Percentiles rank a stretch among this genome's conserved stretches.
These are phyloP conservation scores for Gossypium longicalyx DNA, from an alignment of 345 rosid species.

Conservation along the genomic window DNA sequence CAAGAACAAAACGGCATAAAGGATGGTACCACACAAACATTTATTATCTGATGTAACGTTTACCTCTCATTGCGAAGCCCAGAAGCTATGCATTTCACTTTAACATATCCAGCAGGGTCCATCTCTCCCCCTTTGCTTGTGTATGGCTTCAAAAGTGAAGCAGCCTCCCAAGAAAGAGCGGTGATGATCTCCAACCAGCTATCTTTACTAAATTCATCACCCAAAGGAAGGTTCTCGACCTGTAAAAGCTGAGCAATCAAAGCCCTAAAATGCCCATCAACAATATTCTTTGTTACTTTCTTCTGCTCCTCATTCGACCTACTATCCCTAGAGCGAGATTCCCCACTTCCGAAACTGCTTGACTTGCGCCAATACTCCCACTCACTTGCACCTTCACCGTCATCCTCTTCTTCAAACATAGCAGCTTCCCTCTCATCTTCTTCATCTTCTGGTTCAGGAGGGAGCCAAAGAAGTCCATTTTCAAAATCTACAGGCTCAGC, in stretches of 20 bases:
- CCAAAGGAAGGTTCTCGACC: conserved; percentile 70
- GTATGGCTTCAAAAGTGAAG: conserved; percentile 88
- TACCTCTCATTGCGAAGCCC: conserved; percentile 85
- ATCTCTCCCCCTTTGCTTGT: conserved; percentile 90
- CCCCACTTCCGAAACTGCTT: conserved; percentile 76
- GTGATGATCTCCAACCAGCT: conserved; percentile 90
- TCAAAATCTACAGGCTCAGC: conserved; percentile 86
- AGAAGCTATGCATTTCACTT: conserved; percentile 94
- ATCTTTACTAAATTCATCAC: conserved; percentile 54
- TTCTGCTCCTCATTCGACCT: conserved; percentile 72
- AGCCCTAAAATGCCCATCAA: conserved; percentile 95
- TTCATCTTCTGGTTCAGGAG: conserved; percentile 97
- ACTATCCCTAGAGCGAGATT: conserved; percentile 53
- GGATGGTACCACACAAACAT: neutral
- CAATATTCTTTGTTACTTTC: conserved; percentile 81
- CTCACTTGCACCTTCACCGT: conserved; percentile 72
- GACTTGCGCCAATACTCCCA: conserved; percentile 68
- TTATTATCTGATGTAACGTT: conserved; percentile 7
- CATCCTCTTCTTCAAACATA: conserved; percentile 58
- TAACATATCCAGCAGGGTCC: conserved; percentile 99
- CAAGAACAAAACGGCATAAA: neutral
- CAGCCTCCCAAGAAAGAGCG: conserved; percentile 96
- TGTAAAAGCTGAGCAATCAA: conserved; percentile 83
- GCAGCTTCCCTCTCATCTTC: conserved; percentile 81
- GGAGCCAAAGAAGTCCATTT: conserved; percentile 87